These are phyloP conservation scores for Bolboschoenus planiculmis DNA, from an alignment of 176 grass and related monocot species.

Conservation along the genomic window DNA sequence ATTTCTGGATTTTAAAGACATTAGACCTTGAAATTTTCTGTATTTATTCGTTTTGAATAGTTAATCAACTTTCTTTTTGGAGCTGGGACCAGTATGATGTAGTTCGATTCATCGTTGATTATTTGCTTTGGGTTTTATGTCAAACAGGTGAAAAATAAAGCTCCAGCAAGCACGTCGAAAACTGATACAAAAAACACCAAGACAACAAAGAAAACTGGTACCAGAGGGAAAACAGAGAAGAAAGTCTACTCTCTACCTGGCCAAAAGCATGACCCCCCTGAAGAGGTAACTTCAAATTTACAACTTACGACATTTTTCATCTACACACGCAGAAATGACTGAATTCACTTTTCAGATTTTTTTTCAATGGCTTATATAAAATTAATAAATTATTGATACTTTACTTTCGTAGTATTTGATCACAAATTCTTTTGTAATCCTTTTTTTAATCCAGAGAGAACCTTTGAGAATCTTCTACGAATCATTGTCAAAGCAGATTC, in stretches of 20 bases:
- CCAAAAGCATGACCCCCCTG: conserved; percentile 88
- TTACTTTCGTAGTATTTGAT: neutral
- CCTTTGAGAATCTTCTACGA: conserved; percentile 96
- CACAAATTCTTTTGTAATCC: neutral
- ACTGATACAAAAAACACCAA: conserved; percentile 37
- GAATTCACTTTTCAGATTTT: neutral
- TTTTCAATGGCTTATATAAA: neutral
- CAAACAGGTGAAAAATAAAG: conserved; percentile 29
- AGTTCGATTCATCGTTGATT: neutral
- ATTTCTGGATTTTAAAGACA: neutral
- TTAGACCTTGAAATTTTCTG: neutral
- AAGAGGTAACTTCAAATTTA: conserved; percentile 42
- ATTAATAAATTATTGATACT: neutral
- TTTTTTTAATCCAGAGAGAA: conserved; percentile 44
- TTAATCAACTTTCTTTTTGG: neutral
- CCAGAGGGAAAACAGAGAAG: conserved; percentile 50
- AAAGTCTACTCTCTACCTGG: conserved; percentile 81
- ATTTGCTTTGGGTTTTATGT: neutral
- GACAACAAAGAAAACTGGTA: conserved; percentile 25
- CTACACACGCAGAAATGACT: neutral
- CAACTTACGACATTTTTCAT: neutral
- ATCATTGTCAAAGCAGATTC: conserved; percentile 81
- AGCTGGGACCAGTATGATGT: neutral
- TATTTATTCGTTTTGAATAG: neutral
- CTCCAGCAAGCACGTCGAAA: conserved; percentile 28